Conservation (phyloP, 1,284 basidiomycete species). For the Puccinia hordei region DNA sequence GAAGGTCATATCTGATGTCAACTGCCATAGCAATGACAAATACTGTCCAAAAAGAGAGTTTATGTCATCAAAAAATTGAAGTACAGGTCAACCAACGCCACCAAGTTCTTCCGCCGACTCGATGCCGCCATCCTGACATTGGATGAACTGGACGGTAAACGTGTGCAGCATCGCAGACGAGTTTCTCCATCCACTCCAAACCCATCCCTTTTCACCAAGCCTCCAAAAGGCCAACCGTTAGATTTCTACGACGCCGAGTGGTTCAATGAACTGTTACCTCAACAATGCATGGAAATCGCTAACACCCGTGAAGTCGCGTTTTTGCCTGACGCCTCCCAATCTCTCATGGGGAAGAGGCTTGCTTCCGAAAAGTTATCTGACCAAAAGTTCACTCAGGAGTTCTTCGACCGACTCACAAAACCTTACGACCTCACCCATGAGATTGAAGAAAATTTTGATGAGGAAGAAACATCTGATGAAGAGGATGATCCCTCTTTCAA, state of each 20-base stretch:
- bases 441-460: neutral
- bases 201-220: conserved; percentile 4
- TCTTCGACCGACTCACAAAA: neutral
- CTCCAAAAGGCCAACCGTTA: neutral
- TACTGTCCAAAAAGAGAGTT: too few relatives aligned
- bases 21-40: too few relatives aligned
- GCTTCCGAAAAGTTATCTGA: neutral
- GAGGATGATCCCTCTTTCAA: neutral
- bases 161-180: conserved; percentile 10
- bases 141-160: neutral
- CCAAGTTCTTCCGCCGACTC: too few relatives aligned
- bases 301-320: conserved; percentile 7
- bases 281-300: neutral
- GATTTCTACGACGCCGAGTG: conserved; percentile 25
- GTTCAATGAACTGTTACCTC: conserved; percentile 20
- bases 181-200: neutral
- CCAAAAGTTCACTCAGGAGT: neutral
- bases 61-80: too few relatives aligned
- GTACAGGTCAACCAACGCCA: too few relatives aligned
- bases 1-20: too few relatives aligned
- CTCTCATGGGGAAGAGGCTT: neutral
- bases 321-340: conserved; percentile 17
- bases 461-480: neutral
- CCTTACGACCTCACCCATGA: conserved; percentile 31
- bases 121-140: neutral